These are phyloP conservation scores for Populus deltoides DNA, from an alignment of 345 rosid genomes.

Conservation along the genomic window DNA sequence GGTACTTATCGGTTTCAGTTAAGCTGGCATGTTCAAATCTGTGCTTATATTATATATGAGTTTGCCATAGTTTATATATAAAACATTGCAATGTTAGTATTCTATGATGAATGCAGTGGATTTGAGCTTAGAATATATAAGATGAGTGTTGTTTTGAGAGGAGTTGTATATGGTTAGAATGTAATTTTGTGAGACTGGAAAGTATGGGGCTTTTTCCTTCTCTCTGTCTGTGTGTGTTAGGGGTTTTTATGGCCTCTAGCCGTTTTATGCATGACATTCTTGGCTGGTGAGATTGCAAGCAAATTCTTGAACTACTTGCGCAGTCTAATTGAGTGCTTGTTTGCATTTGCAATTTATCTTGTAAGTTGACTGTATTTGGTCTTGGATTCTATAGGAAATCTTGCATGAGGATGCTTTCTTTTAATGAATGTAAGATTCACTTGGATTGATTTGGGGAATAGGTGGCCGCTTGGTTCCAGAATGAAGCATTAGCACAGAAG, in stretches of 20 bases:
- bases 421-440: too few species aligned
- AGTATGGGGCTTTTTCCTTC: background rate
- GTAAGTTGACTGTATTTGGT: background rate
- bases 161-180: background rate
- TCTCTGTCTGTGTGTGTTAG: too few species aligned
- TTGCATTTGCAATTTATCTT: background rate
- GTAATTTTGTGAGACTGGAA: background rate
- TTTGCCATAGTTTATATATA: background rate
- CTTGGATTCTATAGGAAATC: background rate
- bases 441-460: background rate
- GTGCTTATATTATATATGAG: background rate
- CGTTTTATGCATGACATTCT: background rate
- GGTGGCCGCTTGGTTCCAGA: background rate
- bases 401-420: too few species aligned
- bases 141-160: background rate
- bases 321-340: background rate
- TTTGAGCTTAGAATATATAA: background rate
- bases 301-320: background rate
- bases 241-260: background rate
- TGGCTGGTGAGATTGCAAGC: background rate
- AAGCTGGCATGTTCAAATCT: background rate
- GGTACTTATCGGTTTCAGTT: conserved; percentile 33
- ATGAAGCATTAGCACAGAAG: background rate
- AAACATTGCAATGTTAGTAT: background rate
- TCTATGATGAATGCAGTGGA: background rate